phyloP scores from a whole-genome alignment of 208 protist genomes.

The Trypanosoma boissoni region DNA sequence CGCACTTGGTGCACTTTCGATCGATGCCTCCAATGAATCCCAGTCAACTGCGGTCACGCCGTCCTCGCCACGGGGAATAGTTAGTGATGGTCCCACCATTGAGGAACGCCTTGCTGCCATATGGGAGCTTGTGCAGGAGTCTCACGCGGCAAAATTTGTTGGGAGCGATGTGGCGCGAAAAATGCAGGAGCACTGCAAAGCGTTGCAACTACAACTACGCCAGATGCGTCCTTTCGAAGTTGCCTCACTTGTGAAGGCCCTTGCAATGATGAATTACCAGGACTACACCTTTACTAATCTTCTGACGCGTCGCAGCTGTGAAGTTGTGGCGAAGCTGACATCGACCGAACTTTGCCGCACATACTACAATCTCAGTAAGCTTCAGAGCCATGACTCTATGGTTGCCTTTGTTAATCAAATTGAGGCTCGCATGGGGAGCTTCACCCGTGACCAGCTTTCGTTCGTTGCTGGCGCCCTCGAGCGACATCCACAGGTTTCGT shows the following conservation, averaged over 20 bases:
- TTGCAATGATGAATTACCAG: slow-evolving; percentile 64
- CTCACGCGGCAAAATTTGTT: slow-evolving; percentile 19
- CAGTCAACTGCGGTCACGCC: not conserved
- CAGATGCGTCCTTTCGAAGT: slow-evolving; percentile 49
- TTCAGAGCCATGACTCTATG: slow-evolving; percentile 76
- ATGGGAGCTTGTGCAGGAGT: slow-evolving; percentile 33
- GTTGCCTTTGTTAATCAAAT: slow-evolving; percentile 70
- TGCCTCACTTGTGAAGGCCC: slow-evolving; percentile 38
- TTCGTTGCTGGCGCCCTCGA: slow-evolving; percentile 57
- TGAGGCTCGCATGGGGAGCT: slow-evolving; percentile 30
- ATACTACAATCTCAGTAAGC: slow-evolving; percentile 72
- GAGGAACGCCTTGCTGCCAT: slow-evolving; percentile 31
- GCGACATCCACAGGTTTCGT: slow-evolving; percentile 60
- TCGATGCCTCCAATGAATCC: not conserved
- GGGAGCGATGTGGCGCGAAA: slow-evolving; percentile 19
- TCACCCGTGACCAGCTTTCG: slow-evolving; percentile 47
- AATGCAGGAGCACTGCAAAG: slow-evolving; percentile 44
- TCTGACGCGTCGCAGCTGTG: slow-evolving; percentile 70
- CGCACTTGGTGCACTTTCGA: slow-evolving; percentile 15
- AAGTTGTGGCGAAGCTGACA: slow-evolving; percentile 53
- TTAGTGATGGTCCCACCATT: slow-evolving; percentile 19
- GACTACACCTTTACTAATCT: slow-evolving; percentile 64
- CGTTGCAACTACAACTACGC: slow-evolving; percentile 48
- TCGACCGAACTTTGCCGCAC: slow-evolving; percentile 48
- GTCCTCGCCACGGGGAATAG: not conserved